Percentiles rank a stretch among this genome's conserved stretches.
Evolutionary conservation across 2,329 filamentous ascomycete genomes (phyloP).

Genomic region (Aureobasidium sp.): DNA sequence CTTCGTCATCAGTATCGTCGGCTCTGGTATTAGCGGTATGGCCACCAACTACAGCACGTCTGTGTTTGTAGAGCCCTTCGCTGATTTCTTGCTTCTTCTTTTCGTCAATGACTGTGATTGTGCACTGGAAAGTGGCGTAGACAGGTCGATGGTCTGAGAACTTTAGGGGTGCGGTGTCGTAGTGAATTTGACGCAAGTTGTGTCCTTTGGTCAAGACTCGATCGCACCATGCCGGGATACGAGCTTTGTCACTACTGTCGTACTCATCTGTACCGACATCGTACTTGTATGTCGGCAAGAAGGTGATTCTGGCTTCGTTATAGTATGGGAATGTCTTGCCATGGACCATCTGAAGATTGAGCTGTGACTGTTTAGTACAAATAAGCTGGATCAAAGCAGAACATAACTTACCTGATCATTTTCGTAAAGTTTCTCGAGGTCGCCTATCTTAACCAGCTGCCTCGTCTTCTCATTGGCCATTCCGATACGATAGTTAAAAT

Average conservation of each 20-base stretch:
- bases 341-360: slow-evolving; percentile 94
- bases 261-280: slow-evolving; percentile 82
- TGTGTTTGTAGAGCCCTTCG: slow-evolving; percentile 61
- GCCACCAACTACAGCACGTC: slow-evolving; percentile 58
- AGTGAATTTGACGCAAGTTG: slow-evolving; percentile 73
- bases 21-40: slow-evolving; percentile 47
- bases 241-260: slow-evolving; percentile 88
- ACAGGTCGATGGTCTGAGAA: slow-evolving; percentile 96
- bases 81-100: slow-evolving; percentile 62
- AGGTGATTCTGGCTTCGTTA: slow-evolving; percentile 78
- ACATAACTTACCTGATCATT: slow-evolving; percentile 59
- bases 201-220: slow-evolving; percentile 79
- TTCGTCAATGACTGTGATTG: slow-evolving; percentile 74
- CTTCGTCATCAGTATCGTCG: slow-evolving; percentile 65
- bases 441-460: slow-evolving; percentile 60
- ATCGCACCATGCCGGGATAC: slow-evolving; percentile 97
- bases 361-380: slow-evolving; percentile 25
- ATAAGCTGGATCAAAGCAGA: too few species aligned
- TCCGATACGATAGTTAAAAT: slow-evolving; percentile 97
- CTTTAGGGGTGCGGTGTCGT: slow-evolving; percentile 69
- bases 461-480: slow-evolving; percentile 70
- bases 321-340: slow-evolving; percentile 86
- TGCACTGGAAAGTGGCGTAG: slow-evolving; percentile 79
- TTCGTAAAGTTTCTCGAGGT: slow-evolving; percentile 74
- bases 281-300: slow-evolving; percentile 93